Evolutionary conservation across 169 alveolate genomes (phyloP).

Genomic region (Eimeria brunetti): DNA sequence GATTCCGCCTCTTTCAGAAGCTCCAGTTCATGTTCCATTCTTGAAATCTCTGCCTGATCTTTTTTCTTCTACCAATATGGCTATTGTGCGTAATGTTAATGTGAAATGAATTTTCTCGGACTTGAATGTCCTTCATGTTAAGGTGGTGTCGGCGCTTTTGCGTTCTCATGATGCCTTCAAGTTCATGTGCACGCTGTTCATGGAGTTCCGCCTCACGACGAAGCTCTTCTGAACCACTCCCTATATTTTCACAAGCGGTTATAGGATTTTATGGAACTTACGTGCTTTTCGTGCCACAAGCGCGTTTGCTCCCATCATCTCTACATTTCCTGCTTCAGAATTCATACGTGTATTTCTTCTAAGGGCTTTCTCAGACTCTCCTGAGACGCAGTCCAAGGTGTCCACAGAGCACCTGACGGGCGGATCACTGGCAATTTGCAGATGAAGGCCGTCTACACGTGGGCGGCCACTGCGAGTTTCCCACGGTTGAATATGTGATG

Average conservation of each 20-base stretch:
- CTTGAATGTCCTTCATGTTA: conserved; percentile 24
- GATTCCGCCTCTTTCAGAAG: conserved; percentile 29
- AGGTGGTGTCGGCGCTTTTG: not conserved
- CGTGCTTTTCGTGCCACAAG: conserved; percentile 22
- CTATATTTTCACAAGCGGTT: not conserved
- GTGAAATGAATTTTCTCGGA: not conserved
- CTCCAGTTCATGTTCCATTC: conserved; percentile 20
- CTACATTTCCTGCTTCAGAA: conserved; percentile 5
- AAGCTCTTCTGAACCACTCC: conserved; percentile 22
- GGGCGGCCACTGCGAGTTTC: conserved; percentile 17
- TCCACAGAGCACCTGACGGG: conserved; percentile 43
- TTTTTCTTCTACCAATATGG: not conserved
- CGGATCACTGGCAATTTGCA: conserved; percentile 57
- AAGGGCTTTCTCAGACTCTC: conserved; percentile 17
- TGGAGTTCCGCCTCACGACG: conserved; percentile 11
- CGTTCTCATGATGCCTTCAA: conserved; percentile 20
- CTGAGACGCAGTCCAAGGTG: conserved; percentile 50
- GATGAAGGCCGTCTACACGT: not conserved
- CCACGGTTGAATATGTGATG: not conserved
- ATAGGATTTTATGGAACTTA: not conserved
- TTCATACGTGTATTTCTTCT: not conserved
- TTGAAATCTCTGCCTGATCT: not conserved
- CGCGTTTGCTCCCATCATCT: conserved; percentile 46
- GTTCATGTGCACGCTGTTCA: conserved; percentile 16
- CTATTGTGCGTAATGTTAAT: not conserved